Base-by-base conservation (phyloP, 306 rosid genomes). In the apple (Malus domestica) region DNA sequence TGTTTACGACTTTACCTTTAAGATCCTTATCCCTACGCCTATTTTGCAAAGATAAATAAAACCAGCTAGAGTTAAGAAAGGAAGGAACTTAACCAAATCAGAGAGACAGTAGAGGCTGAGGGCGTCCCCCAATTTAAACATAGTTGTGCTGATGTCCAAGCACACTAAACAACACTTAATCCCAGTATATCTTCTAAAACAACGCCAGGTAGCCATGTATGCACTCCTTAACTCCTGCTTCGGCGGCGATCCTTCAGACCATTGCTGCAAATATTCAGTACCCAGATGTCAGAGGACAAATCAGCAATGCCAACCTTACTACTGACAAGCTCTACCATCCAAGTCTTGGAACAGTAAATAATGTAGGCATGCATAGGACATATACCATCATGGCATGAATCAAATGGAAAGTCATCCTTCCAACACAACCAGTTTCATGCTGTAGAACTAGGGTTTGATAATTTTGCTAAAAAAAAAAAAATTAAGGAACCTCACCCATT, bases 161-260 rank as follows among this genome's bases (percentile, higher is more conserved):
- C 88, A 87, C 87, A 79, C 79, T 76, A 85, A 74, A 78, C 79
- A 74, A 80, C 80, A 90, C 84, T 82, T 82, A 86, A 85, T 80
- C 80, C 73, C 85, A 86, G 85, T 79, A 79, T 19, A 77, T 82
- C 86, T 85, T 82, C 88, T 78, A 68, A 51, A 79, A 77, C 78
- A 78, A 63, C 64, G 69, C 75, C 81, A 76, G 66, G 73, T 45
- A 70, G 70, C 73, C 49, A 62, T 68, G 76, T 66, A 76, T 14
- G 38, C 68, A 51, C 72, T 76, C 82, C 73, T 92, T 80, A 95
- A 80, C 99, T 95, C 82, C 97, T 90, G 92, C 97, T 92, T 23
- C 97, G 74, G 83, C 90, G 97, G 0, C 97, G 90, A 33, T 95
- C 99, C 88, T 90, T 92, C 62, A 90, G 60, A 45, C 97, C 97